Base-by-base conservation (phyloP, 2,329 filamentous ascomycete species). In the Sporothrix humicola region DNA sequence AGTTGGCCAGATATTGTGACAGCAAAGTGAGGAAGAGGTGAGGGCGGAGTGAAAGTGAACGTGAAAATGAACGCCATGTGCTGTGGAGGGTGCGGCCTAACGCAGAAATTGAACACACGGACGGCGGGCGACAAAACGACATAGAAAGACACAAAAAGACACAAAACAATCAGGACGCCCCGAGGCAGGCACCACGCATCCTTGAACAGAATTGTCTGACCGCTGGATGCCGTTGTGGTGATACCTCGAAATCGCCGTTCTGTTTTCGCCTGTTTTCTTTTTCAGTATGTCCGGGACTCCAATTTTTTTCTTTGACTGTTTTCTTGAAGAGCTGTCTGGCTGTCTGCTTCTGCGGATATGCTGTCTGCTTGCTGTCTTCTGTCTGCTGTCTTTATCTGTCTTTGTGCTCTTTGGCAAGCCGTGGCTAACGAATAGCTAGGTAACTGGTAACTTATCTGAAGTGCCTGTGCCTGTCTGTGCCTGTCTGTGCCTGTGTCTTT, bases 351-450 rank as follows among this genome's bases (percentile, higher is more conserved):
- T 56, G 52, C 52, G 12, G 52, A 52, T 37, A 37, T 37, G 48
- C 50, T 70, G 65, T 71, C 59, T 75, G 66, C 61, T 5, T 65
- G 50, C 58, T 72, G 31, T 65, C 56, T 74, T 31, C 20, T 69
- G 54, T 63, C 58, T 73, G 65, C 26, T 68, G 44, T 61, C 58
- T 76, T 42, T 44, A n/a, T 72, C 69, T 76, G 73, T 58, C 48
- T 69, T 58, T 74, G 71, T 72, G 12, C 74, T 71, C 74, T 68
- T 75, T 74, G 61, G 75, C 69, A 77, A 58, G 75, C 10, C 54
- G 23, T 80, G 74, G 77, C 77, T 85, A 89, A 89, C 74, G 87
- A 89, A 86, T 88, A 89, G 88, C 89, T 91, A 91, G 87, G 87
- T 54, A 54, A 23, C 17, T 42, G 26, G 37, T 88, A 87, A 37